Conservation (phyloP, 108 stramenopile genomes). For the Hondaea fermentalgiana region DNA sequence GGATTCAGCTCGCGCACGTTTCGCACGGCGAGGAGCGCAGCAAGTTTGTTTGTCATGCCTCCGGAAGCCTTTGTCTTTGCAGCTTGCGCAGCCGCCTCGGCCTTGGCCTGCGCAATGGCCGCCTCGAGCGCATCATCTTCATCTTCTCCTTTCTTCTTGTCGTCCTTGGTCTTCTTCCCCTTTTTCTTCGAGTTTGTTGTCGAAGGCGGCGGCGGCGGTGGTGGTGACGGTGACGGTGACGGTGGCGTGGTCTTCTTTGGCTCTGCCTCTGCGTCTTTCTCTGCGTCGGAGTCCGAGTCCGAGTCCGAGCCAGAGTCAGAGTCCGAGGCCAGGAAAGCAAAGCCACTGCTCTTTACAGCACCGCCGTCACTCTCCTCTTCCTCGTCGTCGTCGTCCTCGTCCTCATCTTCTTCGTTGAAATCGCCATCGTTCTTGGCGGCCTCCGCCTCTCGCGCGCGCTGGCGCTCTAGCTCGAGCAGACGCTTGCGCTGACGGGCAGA, state of each 20-base stretch:
- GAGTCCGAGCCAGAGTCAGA: not conserved
- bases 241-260: not conserved
- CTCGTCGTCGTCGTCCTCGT: too few species aligned
- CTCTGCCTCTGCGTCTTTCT: not conserved
- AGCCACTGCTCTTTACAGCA: not conserved
- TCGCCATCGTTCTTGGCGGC: too few species aligned
- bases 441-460: too few species aligned
- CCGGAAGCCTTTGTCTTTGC: not conserved
- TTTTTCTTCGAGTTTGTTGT: not conserved
- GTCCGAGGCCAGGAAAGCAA: not conserved
- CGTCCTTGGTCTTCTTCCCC: not conserved
- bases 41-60: not conserved
- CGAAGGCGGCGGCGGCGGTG: not conserved
- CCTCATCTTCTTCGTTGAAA: too few species aligned
- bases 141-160: not conserved
- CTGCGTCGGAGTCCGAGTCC: not conserved
- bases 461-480: too few species aligned
- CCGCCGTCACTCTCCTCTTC: too few species aligned
- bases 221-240: not conserved
- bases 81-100: not conserved
- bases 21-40: not conserved
- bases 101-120: not conserved
- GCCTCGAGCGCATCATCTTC: not conserved
- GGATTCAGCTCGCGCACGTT: not conserved
- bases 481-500: too few species aligned